Evolutionary conservation across 1,139 yeast genomes (phyloP).

Genomic region (Suhomyces bolitotheri): DNA sequence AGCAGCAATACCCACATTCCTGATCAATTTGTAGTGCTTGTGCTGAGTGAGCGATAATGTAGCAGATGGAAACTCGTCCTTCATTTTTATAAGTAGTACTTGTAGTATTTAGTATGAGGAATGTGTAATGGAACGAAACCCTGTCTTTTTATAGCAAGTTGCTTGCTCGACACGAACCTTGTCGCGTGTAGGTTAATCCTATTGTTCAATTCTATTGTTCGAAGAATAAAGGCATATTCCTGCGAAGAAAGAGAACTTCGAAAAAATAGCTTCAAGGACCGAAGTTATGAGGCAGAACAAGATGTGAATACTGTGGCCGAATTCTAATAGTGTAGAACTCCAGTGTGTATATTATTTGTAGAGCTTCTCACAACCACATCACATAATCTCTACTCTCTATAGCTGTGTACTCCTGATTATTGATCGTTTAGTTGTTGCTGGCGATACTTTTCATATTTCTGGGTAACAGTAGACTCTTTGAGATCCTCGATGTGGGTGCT

Average conservation of each 20-base stretch:
- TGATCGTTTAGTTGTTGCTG: slow-evolving; percentile 9
- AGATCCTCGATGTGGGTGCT: slow-evolving; percentile 21
- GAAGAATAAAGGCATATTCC: too few relatives aligned
- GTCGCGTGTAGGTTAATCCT: slow-evolving; percentile 2
- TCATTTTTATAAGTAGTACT: slow-evolving; percentile 5
- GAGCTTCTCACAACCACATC: too few relatives aligned
- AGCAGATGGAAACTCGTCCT: slow-evolving; percentile 3
- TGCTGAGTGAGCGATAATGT: slow-evolving; percentile 8
- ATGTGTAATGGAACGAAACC: too few relatives aligned
- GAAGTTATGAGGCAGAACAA: too few relatives aligned
- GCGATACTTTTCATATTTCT: slow-evolving; percentile 18
- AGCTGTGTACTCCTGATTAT: neutral
- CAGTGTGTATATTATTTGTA: too few relatives aligned
- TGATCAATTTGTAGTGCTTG: slow-evolving; percentile 12
- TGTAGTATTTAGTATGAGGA: too few relatives aligned
- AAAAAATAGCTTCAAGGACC: too few relatives aligned
- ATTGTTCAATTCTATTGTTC: slow-evolving; percentile 6
- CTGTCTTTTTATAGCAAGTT: neutral
- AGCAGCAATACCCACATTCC: slow-evolving; percentile 10
- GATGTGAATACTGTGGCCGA: too few relatives aligned
- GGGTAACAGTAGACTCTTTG: slow-evolving; percentile 15
- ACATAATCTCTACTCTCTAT: too few relatives aligned
- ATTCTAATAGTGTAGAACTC: too few relatives aligned
- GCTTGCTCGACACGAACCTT: slow-evolving; percentile 1
- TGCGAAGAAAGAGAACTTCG: too few relatives aligned